These are phyloP conservation scores for Crithidia expoeki DNA, from an alignment of 208 protist genomes.

Conservation along the genomic window DNA sequence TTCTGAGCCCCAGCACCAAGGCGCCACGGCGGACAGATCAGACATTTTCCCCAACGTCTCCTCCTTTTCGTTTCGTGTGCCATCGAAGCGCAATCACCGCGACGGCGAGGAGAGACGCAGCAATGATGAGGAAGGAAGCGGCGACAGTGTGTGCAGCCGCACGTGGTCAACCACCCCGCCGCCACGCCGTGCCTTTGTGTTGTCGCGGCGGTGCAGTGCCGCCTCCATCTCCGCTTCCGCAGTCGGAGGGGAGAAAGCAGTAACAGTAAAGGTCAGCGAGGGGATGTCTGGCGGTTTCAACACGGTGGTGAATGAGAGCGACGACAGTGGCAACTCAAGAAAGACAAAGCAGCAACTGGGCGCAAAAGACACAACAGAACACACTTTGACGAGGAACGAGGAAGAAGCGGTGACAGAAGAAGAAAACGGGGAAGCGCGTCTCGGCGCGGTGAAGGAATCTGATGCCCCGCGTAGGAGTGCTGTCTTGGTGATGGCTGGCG, in stretches of 20 bases:
- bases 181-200: constrained; percentile 57
- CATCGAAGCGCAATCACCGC: no score
- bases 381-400: not conserved
- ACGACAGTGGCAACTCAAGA: no score
- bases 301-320: no score
- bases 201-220: constrained; percentile 37
- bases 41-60: not conserved
- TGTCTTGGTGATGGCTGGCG: not conserved
- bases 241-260: no score
- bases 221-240: not conserved
- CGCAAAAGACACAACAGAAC: constrained; percentile 1
- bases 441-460: constrained; percentile 13
- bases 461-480: not conserved
- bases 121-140: not conserved
- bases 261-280: no score
- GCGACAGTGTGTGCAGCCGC: not conserved
- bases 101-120: not conserved
- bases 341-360: no score
- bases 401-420: not conserved
- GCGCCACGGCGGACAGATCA: not conserved
- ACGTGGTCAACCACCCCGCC: constrained; percentile 36
- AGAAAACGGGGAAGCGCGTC: constrained; percentile 1
- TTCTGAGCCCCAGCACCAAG: no score
- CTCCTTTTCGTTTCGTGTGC: constrained; percentile 9
- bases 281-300: no score